Base-by-base conservation (phyloP, 2,329 filamentous ascomycete species). In the Aureobasidium zeae region DNA sequence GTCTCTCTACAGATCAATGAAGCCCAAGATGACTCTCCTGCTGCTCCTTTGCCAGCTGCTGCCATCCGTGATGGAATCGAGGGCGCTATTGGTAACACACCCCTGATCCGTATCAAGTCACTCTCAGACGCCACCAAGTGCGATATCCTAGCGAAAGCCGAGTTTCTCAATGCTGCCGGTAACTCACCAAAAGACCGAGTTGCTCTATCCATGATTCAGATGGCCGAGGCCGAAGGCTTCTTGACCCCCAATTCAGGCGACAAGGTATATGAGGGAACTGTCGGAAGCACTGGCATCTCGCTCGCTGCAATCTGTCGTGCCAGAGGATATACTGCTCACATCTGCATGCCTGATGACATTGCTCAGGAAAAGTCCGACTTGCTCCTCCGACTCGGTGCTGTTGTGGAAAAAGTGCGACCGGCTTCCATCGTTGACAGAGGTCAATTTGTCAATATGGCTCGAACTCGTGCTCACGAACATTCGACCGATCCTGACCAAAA, bases 281-380 rank as follows among this genome's bases (percentile, higher is more conserved):
- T 94, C 12, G 91, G 91, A 48, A 94, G 86, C 59, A 98, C 91
- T 0, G 91, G 91, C 16, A 96, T 98, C 55, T 95, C 88, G 12
- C 73, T 98, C 8, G 91, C 91, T 2, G 85, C 85, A 1, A 77
- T 98, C 38, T 88, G 86, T 37, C 76, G 88, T 53, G 88, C 91
- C 16, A 76, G 80, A 62, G 91, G 91, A 24, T 96, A 96, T 67
- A 76, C 81, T 52, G 87, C 87, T 22, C 85, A 96, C 64, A 96
- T 98, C 73, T 95, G 86, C 70, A 96, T 98, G 87, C 89, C 91
- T 35, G 80, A 86, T 59, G 91, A 98, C 67, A 83, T 93, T 69
- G 79, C 82, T 45, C 68, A 72, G 45, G 91, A 98, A 63, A 98
- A 98, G 64, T 86, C 83, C 4, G 81, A 89, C 55, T 75, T 98